These are phyloP conservation scores for Colletotrichum cordylinicola DNA, from an alignment of 2,329 filamentous ascomycete species.

Conservation along the genomic window DNA sequence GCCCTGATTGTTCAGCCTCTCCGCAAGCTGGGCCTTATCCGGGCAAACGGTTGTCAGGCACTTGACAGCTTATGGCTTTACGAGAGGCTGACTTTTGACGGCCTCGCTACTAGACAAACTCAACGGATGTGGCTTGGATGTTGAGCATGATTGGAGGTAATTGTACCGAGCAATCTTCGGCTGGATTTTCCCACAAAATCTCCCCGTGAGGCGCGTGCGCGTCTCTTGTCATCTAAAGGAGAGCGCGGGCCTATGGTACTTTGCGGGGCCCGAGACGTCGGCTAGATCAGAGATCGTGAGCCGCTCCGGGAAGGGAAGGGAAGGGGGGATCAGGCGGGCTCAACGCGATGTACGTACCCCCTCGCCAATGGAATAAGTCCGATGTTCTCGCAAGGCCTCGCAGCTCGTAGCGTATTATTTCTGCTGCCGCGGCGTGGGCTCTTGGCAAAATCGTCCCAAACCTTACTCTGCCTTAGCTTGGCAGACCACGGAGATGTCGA, in stretches of 20 bases:
- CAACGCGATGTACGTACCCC: background rate
- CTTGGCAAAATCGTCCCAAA: background rate
- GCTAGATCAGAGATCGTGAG: constrained; percentile 23
- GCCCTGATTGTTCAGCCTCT: background rate
- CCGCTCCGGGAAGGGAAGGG: constrained; percentile 4
- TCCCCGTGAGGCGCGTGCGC: background rate
- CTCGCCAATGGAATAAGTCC: background rate
- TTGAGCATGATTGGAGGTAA: background rate
- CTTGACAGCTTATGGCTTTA: background rate
- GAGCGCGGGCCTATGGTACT: constrained; percentile 1
- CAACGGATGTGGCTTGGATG: background rate
- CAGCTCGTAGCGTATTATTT: background rate
- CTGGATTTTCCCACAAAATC: background rate
- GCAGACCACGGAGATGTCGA: constrained; percentile 12
- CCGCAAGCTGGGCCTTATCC: background rate
- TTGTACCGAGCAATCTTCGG: background rate
- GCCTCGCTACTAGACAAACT: background rate
- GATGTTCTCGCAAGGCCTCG: background rate
- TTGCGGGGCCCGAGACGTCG: constrained; percentile 15
- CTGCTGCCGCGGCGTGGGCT: background rate
- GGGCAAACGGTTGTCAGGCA: background rate
- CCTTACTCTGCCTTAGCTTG: background rate
- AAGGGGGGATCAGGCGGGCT: background rate
- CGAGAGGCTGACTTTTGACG: background rate
- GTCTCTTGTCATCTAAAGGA: background rate